Evolutionary conservation across 164 flowering plant species (phyloP).

Genomic region (Dillenia suffruticosa): DNA sequence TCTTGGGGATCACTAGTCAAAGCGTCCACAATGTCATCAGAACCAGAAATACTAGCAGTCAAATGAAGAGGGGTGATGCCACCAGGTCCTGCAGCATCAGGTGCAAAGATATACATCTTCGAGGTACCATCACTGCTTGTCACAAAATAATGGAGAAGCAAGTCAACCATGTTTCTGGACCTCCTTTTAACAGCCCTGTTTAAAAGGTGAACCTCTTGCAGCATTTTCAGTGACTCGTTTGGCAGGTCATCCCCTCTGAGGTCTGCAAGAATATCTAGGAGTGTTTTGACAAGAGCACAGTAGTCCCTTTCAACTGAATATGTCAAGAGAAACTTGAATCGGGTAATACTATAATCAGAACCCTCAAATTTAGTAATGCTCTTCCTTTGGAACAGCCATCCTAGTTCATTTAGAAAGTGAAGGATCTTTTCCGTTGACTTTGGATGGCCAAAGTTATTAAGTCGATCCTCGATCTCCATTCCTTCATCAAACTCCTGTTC

Average conservation of each 20-base stretch:
- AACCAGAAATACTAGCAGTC: conserved; percentile 66
- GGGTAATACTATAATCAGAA: conserved; percentile 36
- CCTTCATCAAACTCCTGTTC: conserved; percentile 58
- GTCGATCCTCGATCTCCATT: conserved; percentile 23
- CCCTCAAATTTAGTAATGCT: conserved; percentile 14
- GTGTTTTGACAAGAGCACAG: conserved; percentile 55
- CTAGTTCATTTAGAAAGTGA: conserved; percentile 85
- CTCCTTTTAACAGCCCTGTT: conserved; percentile 76
- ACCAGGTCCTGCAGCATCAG: conserved; percentile 69
- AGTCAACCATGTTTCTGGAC: conserved; percentile 58
- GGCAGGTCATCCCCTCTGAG: conserved; percentile 26
- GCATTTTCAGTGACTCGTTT: conserved; percentile 36
- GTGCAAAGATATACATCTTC: conserved; percentile 54
- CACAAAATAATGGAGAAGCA: conserved; percentile 58
- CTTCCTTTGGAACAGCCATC: conserved; percentile 84
- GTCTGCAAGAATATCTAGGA: conserved; percentile 58
- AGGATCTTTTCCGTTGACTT: conserved; percentile 60
- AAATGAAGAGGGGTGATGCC: conserved; percentile 85
- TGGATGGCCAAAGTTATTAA: conserved; percentile 29
- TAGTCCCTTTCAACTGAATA: conserved; percentile 76
- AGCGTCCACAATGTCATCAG: conserved; percentile 63
- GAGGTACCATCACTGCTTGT: conserved; percentile 16
- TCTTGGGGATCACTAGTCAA: conserved; percentile 77
- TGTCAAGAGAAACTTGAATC: conserved; percentile 63
- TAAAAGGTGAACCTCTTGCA: conserved; percentile 63